Conservation (phyloP, 1,139 yeast species). For the Saccharomycopsis hybrid region DNA sequence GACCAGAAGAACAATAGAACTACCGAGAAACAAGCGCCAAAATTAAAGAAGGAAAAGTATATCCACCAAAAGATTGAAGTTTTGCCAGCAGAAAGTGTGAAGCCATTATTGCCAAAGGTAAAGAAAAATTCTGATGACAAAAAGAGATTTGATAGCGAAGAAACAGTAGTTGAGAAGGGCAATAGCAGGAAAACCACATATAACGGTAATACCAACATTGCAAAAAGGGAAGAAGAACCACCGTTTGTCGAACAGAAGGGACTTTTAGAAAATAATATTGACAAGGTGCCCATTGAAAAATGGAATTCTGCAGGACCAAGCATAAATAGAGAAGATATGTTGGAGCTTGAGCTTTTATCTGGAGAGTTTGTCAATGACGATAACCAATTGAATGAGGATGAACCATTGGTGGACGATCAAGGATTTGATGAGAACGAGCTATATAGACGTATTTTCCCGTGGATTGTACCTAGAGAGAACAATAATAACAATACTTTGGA, state of each 20-base stretch:
- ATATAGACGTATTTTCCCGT: slow-evolving; percentile 18
- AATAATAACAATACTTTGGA: not conserved
- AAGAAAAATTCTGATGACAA: not conserved
- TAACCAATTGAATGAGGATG: slow-evolving; percentile 7
- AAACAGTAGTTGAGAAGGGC: not conserved
- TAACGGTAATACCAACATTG: not conserved
- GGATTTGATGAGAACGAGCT: slow-evolving; percentile 18
- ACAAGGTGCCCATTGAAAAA: not conserved
- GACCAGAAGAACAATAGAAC: not conserved
- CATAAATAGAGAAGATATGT: slow-evolving; percentile 17
- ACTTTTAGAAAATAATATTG: not conserved
- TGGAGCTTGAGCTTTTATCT: slow-evolving; percentile 13
- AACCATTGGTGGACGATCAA: slow-evolving; percentile 11
- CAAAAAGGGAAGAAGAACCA: no score
- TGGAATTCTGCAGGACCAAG: not conserved
- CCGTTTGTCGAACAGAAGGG: not conserved
- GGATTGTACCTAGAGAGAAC: slow-evolving; percentile 11
- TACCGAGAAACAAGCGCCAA: not conserved
- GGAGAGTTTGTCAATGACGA: slow-evolving; percentile 8
- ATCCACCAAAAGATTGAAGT: not conserved
- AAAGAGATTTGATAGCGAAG: not conserved
- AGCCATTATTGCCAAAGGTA: not conserved
- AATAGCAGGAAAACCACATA: not conserved
- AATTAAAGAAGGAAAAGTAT: not conserved
- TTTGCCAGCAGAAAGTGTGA: not conserved